Percentiles rank a stretch among this genome's conserved stretches.
Conservation (phyloP, 805 yeast species). For the Candida ipomoeae region DNA sequence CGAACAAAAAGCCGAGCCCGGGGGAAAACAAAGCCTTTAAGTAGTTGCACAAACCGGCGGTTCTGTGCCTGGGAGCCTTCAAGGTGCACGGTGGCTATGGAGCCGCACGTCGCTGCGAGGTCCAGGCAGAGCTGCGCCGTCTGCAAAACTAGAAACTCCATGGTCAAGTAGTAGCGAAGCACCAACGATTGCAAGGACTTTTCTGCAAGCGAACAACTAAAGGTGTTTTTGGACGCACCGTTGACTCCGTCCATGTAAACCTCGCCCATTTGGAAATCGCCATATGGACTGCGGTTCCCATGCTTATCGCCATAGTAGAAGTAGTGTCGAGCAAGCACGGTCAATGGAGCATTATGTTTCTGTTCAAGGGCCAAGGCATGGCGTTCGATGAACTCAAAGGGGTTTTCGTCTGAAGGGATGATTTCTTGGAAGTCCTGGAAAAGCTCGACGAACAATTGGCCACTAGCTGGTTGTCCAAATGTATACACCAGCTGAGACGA, state of each 20-base stretch:
- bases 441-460: slow-evolving; percentile 47
- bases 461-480: slow-evolving; percentile 59
- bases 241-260: slow-evolving; percentile 45
- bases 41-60: slow-evolving; percentile 9
- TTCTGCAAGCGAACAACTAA: slow-evolving; percentile 16
- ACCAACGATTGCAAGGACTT: slow-evolving; percentile 31
- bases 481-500: slow-evolving; percentile 38
- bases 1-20: background rate
- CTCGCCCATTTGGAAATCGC: slow-evolving; percentile 47
- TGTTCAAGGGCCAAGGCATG: slow-evolving; percentile 22
- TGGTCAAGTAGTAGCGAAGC: slow-evolving; percentile 40
- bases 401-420: slow-evolving; percentile 3
- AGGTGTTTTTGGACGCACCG: slow-evolving; percentile 8
- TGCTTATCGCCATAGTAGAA: slow-evolving; percentile 52
- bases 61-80: slow-evolving; percentile 56
- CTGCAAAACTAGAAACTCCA: slow-evolving; percentile 53
- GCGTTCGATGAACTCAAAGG: slow-evolving; percentile 19
- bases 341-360: slow-evolving; percentile 18
- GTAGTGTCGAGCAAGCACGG: slow-evolving; percentile 30
- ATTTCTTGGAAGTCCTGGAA: slow-evolving; percentile 28
- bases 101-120: slow-evolving; percentile 21
- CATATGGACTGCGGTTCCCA: slow-evolving; percentile 58
- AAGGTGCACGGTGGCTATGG: slow-evolving; percentile 33
- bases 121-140: slow-evolving; percentile 33
- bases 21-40: slow-evolving; percentile 8